Evolutionary conservation across 1,284 basidiomycete species (phyloP), one percentile per base, ranked within the genome.

Genomic region (Cryptococcus sp.): DNA sequence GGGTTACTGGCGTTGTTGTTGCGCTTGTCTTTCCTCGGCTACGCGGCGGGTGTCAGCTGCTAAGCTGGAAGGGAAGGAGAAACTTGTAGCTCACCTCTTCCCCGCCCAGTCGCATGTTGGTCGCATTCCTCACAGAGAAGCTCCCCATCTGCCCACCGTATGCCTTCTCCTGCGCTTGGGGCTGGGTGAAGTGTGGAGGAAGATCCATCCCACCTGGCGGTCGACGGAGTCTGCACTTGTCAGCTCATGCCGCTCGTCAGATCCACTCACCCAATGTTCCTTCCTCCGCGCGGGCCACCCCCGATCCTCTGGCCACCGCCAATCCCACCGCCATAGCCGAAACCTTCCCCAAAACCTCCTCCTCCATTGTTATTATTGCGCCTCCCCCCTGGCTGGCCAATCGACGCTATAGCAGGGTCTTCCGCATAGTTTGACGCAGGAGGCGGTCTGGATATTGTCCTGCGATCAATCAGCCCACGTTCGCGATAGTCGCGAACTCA

Each of bases 241-340:
- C n/a, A 53, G 24, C 36, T 38, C 18, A 37, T 9, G 39, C 18
- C 33, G 12, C n/a, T 15, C 2, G 35, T 13, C 44, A 40, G 24
- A 35, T 15, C 4, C 1, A 59, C 69, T 33, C 47, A 72, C 71
- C 70, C 71, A 44, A 69, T 66, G 50, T 72, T 72, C 21, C 69
- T 60, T 9, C 58, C 63, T 4, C 63, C 66, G 35, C 65, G 45
- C 20, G 24, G 20, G 12, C 38, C 38, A 23, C 24, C 24, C 4
- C 60, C 61, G 11, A 66, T 56, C 11, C 65, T 55, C 4, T 60
- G 53, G 2, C 68, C 67, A 28, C 70, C 72, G 33, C 73, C 73
- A 42, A 76, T 74, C 3, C 73, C 73, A 13, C 72, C 73, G 15
- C 73, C 73, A 52, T 68, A 76, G 1, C 73, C 73, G 50, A 75